Percentiles rank a stretch among this genome's conserved stretches.
These are phyloP conservation scores for Sphaerulina populicola DNA, from an alignment of 2,329 filamentous ascomycete species.

Conservation along the genomic window DNA sequence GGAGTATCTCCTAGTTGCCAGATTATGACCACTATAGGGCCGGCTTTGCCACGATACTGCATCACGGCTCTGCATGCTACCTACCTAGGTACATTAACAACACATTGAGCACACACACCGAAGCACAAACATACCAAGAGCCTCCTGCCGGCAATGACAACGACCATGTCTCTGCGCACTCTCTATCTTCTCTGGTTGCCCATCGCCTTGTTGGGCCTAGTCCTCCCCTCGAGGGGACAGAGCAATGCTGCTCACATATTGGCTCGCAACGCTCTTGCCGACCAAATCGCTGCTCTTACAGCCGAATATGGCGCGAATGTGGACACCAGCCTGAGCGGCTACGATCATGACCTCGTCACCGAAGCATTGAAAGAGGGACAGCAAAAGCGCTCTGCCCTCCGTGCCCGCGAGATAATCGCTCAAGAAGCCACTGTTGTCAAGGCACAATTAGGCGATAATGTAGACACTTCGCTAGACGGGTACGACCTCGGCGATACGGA, in stretches of 20 bases:
- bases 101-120: not conserved
- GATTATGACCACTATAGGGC: slow-evolving; percentile 1
- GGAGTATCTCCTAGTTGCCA: not conserved
- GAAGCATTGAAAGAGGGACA: not conserved
- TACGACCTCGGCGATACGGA: not conserved
- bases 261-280: slow-evolving; percentile 4
- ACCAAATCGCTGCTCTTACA: slow-evolving; percentile 2
- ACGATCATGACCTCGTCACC: slow-evolving; percentile 8
- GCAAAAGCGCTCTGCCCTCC: not conserved
- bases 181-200: slow-evolving; percentile 14
- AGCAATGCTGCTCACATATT: not conserved
- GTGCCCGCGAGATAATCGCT: not conserved
- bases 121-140: not conserved
- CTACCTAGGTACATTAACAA: not conserved
- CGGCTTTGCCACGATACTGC: not conserved
- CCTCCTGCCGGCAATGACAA: not conserved
- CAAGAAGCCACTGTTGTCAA: slow-evolving; percentile 1
- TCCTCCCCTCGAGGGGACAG: not conserved
- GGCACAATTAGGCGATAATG: slow-evolving; percentile 3
- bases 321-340: slow-evolving; percentile 11
- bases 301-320: slow-evolving; percentile 1
- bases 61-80: not conserved
- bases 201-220: slow-evolving; percentile 8
- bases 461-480: slow-evolving; percentile 8
- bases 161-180: not conserved